Conservation (phyloP, 2,329 filamentous ascomycete species). For the Ambrosiella xylebori region DNA sequence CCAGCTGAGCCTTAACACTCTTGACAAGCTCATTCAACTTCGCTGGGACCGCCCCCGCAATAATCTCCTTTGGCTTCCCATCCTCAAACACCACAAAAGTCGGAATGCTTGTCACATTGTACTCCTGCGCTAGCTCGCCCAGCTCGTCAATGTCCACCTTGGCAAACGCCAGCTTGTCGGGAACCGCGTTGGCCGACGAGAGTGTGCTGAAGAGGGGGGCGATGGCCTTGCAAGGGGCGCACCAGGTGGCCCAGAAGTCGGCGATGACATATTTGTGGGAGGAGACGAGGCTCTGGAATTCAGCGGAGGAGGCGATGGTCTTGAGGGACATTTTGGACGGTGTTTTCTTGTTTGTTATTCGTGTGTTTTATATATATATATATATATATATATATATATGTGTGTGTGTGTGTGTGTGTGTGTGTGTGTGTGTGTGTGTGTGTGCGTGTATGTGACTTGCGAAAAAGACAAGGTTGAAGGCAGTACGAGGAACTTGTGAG, state of each 20-base stretch:
- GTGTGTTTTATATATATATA: neutral
- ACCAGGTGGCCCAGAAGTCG: slow-evolving; percentile 44
- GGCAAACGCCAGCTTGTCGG: slow-evolving; percentile 33
- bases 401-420: neutral
- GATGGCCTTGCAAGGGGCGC: slow-evolving; percentile 42
- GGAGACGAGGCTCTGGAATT: slow-evolving; percentile 33
- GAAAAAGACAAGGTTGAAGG: neutral
- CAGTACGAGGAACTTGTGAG: neutral
- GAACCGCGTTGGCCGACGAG: slow-evolving; percentile 22
- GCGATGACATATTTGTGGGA: slow-evolving; percentile 33
- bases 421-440: neutral
- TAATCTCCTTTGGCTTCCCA: slow-evolving; percentile 21
- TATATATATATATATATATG: neutral
- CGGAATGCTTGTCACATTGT: slow-evolving; percentile 38
- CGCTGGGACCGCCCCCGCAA: slow-evolving; percentile 12
- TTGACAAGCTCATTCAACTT: slow-evolving; percentile 13
- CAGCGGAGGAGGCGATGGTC: slow-evolving; percentile 20
- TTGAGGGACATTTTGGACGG: slow-evolving; percentile 1
- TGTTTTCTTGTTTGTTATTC: neutral
- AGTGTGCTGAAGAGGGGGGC: slow-evolving; percentile 35
- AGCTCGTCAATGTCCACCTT: slow-evolving; percentile 42
- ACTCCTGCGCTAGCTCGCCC: slow-evolving; percentile 30
- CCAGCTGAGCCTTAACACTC: slow-evolving; percentile 16
- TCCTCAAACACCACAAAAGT: slow-evolving; percentile 44
- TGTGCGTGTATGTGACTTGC: neutral